Evolutionary conservation across 2,329 filamentous ascomycete species (phyloP), one percentile per base, ranked within the genome.

Genomic region (Septoria linicola): DNA sequence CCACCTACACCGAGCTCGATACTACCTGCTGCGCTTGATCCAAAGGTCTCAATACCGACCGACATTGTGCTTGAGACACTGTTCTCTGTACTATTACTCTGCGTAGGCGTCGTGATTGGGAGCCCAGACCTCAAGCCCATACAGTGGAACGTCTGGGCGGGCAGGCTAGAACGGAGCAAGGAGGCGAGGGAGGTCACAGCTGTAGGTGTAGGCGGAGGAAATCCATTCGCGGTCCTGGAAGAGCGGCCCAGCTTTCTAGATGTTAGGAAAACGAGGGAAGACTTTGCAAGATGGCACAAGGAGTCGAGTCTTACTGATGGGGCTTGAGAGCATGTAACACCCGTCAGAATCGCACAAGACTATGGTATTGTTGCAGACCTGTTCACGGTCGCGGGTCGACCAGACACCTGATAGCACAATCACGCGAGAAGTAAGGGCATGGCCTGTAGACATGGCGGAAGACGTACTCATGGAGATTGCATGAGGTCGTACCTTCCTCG

Each of bases 21-120:
- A 35, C 53, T 63, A 5, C 58, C 59, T 14, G n/a, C 60, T 79
- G 13, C 63, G 64, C 51, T 65, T 11, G 58, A 67, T 23, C 59
- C 66, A 1, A 65, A 63, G 40, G 58, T 66, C 41, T 61, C 63
- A 32, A 79, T 97, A 1, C 92, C 93, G 0, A 73, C 88, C 55
- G 93, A 99, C 66, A 95, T 99, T 63, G 82, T 84, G 31, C 79
- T 95, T 61, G 93, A 99, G 72, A 90, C 91, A 1, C 76, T 97
- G 13, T 70, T 87, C 36, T 88, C 90, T 1, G 85, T 93, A 4
- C 70, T 95, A 19, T 68, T 91, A n/a, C 79, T 95, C n/a, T 88
- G 85, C 48, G 68, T 89, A 0, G 93, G 92, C 35, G 82, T 97
- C 21, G 89, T 96, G 1, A 71, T 89, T 0, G 84, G 84, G 30